These are phyloP conservation scores for Monosporascus ibericus DNA, from an alignment of 2,329 filamentous ascomycete species.

Conservation along the genomic window DNA sequence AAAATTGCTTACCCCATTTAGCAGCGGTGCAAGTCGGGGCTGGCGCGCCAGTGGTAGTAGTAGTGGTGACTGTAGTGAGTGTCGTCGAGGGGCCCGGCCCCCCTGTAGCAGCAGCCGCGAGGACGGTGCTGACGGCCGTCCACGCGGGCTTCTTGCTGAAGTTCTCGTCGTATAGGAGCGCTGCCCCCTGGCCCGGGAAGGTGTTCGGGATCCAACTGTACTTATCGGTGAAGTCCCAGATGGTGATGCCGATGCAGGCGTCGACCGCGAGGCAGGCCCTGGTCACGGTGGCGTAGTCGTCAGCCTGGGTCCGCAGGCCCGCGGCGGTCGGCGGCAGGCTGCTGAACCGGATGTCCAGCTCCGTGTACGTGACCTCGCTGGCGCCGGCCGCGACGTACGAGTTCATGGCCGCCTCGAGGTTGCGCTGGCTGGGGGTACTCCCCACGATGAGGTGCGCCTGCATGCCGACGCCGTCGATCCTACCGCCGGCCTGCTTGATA, in stretches of 20 bases:
- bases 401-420: slow-evolving; percentile 38
- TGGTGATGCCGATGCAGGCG: slow-evolving; percentile 35
- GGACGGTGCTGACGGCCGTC: slow-evolving; percentile 28
- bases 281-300: slow-evolving; percentile 35
- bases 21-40: neutral
- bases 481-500: slow-evolving; percentile 41
- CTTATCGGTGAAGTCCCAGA: slow-evolving; percentile 38
- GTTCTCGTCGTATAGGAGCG: slow-evolving; percentile 31
- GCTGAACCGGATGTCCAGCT: slow-evolving; percentile 52
- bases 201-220: slow-evolving; percentile 33
- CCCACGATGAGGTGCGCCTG: slow-evolving; percentile 56
- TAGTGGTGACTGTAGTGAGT: slow-evolving; percentile 2
- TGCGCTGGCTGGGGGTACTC: slow-evolving; percentile 37
- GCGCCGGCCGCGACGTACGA: slow-evolving; percentile 45
- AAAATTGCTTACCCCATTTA: no score
- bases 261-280: slow-evolving; percentile 28
- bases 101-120: slow-evolving; percentile 25
- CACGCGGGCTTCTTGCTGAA: slow-evolving; percentile 33
- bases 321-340: slow-evolving; percentile 36
- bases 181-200: slow-evolving; percentile 31
- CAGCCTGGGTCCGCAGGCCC: slow-evolving; percentile 38
- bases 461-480: slow-evolving; percentile 57
- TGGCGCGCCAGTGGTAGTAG: neutral
- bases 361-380: slow-evolving; percentile 52
- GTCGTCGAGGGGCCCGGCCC: neutral